Conservation (phyloP, 257 asterid genomes). For the Solanum verrucosum region DNA sequence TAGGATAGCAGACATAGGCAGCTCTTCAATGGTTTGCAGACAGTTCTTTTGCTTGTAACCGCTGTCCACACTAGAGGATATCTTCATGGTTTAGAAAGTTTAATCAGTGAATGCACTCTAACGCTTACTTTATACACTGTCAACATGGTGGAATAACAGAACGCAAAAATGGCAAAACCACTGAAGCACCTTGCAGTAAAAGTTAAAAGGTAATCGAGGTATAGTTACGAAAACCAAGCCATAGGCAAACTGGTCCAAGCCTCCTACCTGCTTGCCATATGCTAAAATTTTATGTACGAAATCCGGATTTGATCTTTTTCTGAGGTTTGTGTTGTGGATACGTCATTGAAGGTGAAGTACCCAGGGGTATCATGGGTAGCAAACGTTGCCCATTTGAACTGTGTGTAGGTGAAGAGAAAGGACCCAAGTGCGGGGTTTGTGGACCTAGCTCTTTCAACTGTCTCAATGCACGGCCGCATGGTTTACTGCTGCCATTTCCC, state of each 20-base stretch:
- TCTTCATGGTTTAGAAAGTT: background rate
- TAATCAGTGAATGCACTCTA: background rate
- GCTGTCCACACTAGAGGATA: background rate
- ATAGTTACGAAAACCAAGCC: background rate
- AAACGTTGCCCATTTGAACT: background rate
- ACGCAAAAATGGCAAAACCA: background rate
- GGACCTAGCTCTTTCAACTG: slow-evolving; percentile 15
- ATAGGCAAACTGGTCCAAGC: background rate
- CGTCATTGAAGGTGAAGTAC: slow-evolving; percentile 43
- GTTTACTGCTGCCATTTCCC: slow-evolving; percentile 18
- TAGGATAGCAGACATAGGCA: background rate
- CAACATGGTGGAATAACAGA: background rate
- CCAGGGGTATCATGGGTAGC: slow-evolving; percentile 20
- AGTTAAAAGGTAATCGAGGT: background rate
- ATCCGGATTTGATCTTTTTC: slow-evolving; percentile 23
- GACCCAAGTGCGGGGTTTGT: slow-evolving; percentile 15
- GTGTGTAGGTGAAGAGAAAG: slow-evolving; percentile 1
- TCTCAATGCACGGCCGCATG: slow-evolving; percentile 12
- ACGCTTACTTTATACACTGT: background rate
- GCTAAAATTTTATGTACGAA: background rate
- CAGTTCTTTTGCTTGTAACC: background rate
- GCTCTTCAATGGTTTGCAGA: background rate
- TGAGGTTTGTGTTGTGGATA: background rate
- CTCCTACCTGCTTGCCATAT: background rate
- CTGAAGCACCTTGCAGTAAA: background rate